Evolutionary conservation across 2,329 filamentous ascomycete genomes (phyloP).

Genomic region (Acrocalymma vagum): DNA sequence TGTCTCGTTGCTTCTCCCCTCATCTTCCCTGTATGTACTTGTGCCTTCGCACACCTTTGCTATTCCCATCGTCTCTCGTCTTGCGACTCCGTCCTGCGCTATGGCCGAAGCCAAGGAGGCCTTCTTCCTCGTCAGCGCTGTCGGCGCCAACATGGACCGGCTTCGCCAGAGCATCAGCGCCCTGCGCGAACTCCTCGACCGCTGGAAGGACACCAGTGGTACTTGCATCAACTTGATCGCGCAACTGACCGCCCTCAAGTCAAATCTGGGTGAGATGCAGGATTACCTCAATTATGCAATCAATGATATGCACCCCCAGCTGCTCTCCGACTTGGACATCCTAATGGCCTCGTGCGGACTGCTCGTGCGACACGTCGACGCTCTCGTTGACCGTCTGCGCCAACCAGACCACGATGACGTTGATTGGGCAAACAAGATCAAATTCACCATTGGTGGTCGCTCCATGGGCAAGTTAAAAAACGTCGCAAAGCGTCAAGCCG

Average conservation of each 20-base stretch:
- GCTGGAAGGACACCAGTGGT: slow-evolving; percentile 38
- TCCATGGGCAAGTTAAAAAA: slow-evolving; percentile 41
- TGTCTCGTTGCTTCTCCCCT: no score
- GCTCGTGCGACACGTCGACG: slow-evolving; percentile 39
- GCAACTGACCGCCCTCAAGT: slow-evolving; percentile 43
- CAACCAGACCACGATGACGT: slow-evolving; percentile 41
- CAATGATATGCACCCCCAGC: slow-evolving; percentile 43
- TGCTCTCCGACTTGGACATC: slow-evolving; percentile 43
- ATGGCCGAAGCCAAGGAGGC: slow-evolving; percentile 38
- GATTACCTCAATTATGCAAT: slow-evolving; percentile 45
- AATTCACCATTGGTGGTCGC: slow-evolving; percentile 37
- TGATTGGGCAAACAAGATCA: slow-evolving; percentile 43
- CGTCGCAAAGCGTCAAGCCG: slow-evolving; percentile 43
- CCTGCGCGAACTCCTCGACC: slow-evolving; percentile 45
- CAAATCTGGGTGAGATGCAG: slow-evolving; percentile 42
- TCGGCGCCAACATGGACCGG: slow-evolving; percentile 38
- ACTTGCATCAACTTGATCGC: slow-evolving; percentile 47
- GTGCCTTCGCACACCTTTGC: no score
- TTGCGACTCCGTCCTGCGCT: slow-evolving; percentile 14
- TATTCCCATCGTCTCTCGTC: slow-evolving; percentile 3
- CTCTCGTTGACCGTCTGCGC: slow-evolving; percentile 30
- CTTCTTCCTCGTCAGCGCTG: slow-evolving; percentile 35
- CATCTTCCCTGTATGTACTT: no score
- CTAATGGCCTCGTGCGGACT: slow-evolving; percentile 40
- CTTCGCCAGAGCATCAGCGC: slow-evolving; percentile 42